phyloP scores from a whole-genome alignment of 495 filamentous ascomycete genomes.

The Tuber umbilicatum region DNA sequence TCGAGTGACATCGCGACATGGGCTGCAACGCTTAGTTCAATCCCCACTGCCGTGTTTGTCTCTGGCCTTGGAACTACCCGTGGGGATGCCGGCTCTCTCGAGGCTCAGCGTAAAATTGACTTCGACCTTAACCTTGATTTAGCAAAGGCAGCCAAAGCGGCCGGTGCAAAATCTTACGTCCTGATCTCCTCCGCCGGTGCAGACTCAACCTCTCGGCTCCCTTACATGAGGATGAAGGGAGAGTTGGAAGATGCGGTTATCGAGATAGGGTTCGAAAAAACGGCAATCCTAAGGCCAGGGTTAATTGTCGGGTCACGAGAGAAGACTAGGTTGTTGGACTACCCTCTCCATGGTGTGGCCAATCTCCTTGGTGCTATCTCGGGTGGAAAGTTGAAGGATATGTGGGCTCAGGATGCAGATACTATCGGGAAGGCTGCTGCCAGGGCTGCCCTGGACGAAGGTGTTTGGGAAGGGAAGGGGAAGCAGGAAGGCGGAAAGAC shows the following conservation, averaged over 20 bases:
- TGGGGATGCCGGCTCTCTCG: conserved; percentile 58
- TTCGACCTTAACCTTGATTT: conserved; percentile 66
- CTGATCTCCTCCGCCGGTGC: conserved; percentile 57
- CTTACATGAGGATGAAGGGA: conserved; percentile 69
- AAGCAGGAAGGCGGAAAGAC: conserved; percentile 48
- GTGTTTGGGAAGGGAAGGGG: conserved; percentile 42
- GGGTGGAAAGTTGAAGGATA: conserved; percentile 52
- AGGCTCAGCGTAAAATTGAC: conserved; percentile 70
- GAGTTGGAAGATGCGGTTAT: conserved; percentile 73
- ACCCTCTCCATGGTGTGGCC: conserved; percentile 50
- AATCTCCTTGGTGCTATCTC: conserved; percentile 49
- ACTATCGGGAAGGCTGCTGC: conserved; percentile 71
- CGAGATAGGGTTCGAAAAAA: conserved; percentile 62
- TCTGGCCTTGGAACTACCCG: conserved; percentile 64
- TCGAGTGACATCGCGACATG: conserved; percentile 52
- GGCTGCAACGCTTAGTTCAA: conserved; percentile 51
- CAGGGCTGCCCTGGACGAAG: conserved; percentile 46
- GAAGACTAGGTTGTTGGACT: conserved; percentile 50
- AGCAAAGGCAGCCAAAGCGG: conserved; percentile 58
- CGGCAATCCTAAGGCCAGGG: conserved; percentile 67
- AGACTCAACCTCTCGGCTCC: conserved; percentile 46
- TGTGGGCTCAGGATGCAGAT: conserved; percentile 65
- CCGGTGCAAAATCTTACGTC: conserved; percentile 60
- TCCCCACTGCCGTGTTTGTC: conserved; percentile 56
- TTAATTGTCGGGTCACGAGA: conserved; percentile 65